Conservation (phyloP, 108 stramenopile species). For the Cylindrotheca closterium region DNA sequence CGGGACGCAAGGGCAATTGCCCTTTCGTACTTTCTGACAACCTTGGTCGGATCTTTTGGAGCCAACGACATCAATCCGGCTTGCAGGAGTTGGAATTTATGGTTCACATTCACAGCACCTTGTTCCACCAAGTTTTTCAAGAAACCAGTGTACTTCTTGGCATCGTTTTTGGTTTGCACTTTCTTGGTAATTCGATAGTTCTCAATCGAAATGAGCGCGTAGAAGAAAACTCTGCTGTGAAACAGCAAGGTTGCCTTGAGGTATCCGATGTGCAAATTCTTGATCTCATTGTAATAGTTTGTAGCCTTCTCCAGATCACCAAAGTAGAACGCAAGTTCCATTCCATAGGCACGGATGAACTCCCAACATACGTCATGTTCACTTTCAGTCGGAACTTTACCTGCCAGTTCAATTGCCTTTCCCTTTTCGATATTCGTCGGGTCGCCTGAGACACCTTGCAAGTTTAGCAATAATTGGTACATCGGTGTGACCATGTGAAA, state of each 20-base stretch:
- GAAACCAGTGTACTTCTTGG: neutral
- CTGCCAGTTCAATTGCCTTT: neutral
- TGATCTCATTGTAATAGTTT: neutral
- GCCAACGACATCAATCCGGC: slow-evolving; percentile 4
- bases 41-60: neutral
- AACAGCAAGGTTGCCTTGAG: neutral
- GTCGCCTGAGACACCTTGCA: neutral
- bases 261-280: neutral
- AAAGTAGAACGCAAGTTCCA: slow-evolving; percentile 6
- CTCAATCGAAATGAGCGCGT: slow-evolving; percentile 1
- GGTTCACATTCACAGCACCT: slow-evolving; percentile 6
- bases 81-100: neutral
- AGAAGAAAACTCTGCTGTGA: neutral
- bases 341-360: neutral
- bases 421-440: neutral
- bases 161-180: neutral
- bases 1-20: slow-evolving; percentile 1
- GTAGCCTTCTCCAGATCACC: slow-evolving; percentile 11
- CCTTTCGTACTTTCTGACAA: slow-evolving; percentile 5
- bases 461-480: slow-evolving; percentile 3
- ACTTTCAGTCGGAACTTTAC: neutral
- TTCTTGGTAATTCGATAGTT: neutral
- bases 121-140: slow-evolving; percentile 2
- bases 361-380: neutral
- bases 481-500: slow-evolving; percentile 2